Evolutionary conservation across 257 asterid species (phyloP).

Genomic region (Solanum bulbocastanum): DNA sequence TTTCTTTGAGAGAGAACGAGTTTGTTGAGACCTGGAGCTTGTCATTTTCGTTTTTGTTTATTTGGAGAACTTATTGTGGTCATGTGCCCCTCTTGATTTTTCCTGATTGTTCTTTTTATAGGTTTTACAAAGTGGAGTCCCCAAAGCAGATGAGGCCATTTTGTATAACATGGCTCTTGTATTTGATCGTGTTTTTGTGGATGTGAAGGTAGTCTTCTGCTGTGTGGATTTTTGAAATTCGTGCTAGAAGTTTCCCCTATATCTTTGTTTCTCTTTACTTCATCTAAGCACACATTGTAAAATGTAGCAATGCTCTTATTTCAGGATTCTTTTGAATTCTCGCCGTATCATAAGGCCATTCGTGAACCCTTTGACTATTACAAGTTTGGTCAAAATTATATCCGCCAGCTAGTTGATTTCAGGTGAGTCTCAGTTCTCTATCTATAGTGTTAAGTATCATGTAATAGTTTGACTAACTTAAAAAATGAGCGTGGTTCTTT

Average conservation of each 20-base stretch:
- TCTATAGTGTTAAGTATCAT: neutral
- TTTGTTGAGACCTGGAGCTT: neutral
- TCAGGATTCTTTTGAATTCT: constrained; percentile 76
- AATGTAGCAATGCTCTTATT: constrained; percentile 5
- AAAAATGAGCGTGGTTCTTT: neutral
- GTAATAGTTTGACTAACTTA: neutral
- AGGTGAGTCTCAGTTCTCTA: constrained; percentile 28
- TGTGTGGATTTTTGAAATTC: neutral
- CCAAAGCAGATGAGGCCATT: constrained; percentile 59
- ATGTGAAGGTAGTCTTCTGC: constrained; percentile 54
- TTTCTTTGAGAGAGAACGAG: neutral
- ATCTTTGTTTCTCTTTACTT: constrained; percentile 1
- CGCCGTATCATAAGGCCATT: constrained; percentile 66
- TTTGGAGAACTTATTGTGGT: neutral
- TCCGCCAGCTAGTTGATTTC: constrained; percentile 65
- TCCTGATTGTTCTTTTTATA: constrained; percentile 4
- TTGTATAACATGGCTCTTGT: constrained; percentile 67
- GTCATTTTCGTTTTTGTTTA: neutral
- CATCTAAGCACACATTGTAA: neutral
- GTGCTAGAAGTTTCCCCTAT: neutral
- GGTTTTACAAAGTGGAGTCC: constrained; percentile 65
- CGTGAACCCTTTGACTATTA: constrained; percentile 91
- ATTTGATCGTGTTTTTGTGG: constrained; percentile 68
- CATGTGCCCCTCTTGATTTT: neutral
- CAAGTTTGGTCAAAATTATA: constrained; percentile 68